phyloP scores from a whole-genome alignment of 2,329 filamentous ascomycete genomes.

The Phialemoniopsis sp. region DNA sequence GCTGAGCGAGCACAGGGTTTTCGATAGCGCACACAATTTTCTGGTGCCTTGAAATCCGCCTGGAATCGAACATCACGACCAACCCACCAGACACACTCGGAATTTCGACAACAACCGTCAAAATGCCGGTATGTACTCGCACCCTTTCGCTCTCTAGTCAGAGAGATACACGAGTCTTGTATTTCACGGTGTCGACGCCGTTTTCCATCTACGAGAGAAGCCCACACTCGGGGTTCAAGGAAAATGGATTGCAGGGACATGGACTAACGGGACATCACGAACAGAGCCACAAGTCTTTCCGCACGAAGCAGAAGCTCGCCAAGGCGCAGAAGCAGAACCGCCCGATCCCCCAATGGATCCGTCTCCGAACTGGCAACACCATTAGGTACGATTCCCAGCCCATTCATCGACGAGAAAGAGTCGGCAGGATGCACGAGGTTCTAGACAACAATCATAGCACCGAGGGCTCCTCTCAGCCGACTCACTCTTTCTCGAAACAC shows the following conservation, averaged over 20 bases:
- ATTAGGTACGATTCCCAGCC: slow-evolving; percentile 73
- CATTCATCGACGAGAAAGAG: background rate
- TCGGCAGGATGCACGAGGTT: slow-evolving; percentile 1
- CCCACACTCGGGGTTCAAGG: no score
- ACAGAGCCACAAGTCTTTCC: slow-evolving; percentile 99
- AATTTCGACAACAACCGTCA: slow-evolving; percentile 24
- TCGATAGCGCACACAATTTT: no score
- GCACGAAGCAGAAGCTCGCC: slow-evolving; percentile 99
- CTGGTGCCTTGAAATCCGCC: no score
- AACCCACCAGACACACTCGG: slow-evolving; percentile 8
- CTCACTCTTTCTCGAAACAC: background rate
- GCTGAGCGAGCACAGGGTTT: no score
- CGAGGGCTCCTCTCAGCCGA: slow-evolving; percentile 10
- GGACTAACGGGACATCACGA: slow-evolving; percentile 3
- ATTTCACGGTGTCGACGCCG: background rate
- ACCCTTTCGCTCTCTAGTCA: background rate
- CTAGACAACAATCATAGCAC: no score
- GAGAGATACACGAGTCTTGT: background rate
- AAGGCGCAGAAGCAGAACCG: slow-evolving; percentile 99
- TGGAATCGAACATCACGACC: background rate
- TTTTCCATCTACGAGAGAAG: background rate
- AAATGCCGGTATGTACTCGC: slow-evolving; percentile 31
- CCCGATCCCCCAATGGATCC: slow-evolving; percentile 99
- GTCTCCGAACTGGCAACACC: slow-evolving; percentile 96
- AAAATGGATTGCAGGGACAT: no score